Conservation (phyloP, 352 stramenopile genomes). For the Phytopythium mirpurense region DNA sequence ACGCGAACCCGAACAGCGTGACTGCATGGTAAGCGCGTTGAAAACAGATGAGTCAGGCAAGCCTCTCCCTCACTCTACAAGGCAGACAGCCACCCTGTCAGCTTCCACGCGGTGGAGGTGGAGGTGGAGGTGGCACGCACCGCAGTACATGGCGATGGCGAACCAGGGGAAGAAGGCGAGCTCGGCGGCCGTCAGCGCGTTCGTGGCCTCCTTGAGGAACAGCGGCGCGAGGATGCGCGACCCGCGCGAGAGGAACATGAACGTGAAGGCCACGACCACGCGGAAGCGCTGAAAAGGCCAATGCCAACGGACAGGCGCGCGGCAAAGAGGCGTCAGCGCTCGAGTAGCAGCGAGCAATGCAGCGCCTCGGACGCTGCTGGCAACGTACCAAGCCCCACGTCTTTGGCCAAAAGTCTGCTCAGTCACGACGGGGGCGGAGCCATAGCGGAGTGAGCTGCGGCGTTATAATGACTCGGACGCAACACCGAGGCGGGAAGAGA, state of each 20-base stretch:
- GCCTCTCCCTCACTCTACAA: no score
- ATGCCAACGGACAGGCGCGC: neutral
- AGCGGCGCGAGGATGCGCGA: slow-evolving; percentile 62
- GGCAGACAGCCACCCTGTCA: no score
- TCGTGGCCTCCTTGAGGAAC: slow-evolving; percentile 68
- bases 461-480: neutral
- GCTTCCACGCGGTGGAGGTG: no score
- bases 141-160: slow-evolving; percentile 56
- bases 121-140: slow-evolving; percentile 24
- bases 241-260: slow-evolving; percentile 66
- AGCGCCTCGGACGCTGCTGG: neutral
- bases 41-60: neutral
- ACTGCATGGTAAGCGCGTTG: slow-evolving; percentile 10
- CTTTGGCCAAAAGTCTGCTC: slow-evolving; percentile 68
- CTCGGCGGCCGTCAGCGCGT: slow-evolving; percentile 35
- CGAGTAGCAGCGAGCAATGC: neutral
- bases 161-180: slow-evolving; percentile 35
- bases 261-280: slow-evolving; percentile 53
- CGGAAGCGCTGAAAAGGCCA: slow-evolving; percentile 51
- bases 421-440: neutral
- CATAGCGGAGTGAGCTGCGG: neutral
- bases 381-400: slow-evolving; percentile 49
- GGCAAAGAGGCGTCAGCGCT: neutral
- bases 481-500: neutral
- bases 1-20: slow-evolving; percentile 59